phyloP scores from a whole-genome alignment of 352 stramenopile species.

The Pythium plurisporium region DNA sequence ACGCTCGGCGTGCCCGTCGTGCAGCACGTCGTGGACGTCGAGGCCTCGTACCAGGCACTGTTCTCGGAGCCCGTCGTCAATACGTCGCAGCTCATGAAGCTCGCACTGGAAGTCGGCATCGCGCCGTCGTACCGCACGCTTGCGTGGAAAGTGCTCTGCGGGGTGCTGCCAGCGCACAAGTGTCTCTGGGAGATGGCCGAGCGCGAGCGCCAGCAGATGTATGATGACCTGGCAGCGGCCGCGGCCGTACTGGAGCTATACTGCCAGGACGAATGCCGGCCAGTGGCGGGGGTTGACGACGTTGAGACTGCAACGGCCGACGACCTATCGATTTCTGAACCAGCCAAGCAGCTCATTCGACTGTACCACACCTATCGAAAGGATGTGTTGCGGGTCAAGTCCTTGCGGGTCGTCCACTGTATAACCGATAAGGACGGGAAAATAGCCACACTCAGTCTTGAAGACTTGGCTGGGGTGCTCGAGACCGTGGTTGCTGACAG shows the following conservation, averaged over 20 bases:
- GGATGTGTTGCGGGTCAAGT: conserved; percentile 8
- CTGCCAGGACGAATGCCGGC: neutral
- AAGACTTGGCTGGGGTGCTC: neutral
- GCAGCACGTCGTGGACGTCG: conserved; percentile 77
- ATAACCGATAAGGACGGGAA: neutral
- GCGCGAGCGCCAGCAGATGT: conserved; percentile 53
- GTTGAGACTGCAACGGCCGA: neutral
- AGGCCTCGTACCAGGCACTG: conserved; percentile 67
- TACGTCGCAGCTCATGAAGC: conserved; percentile 57
- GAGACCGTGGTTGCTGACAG: conserved; percentile 16
- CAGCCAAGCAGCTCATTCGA: conserved; percentile 1
- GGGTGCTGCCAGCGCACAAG: conserved; percentile 50
- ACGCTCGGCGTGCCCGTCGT: conserved; percentile 80
- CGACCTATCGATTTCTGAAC: too few species aligned
- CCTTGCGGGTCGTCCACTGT: neutral
- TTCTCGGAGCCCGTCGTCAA: conserved; percentile 57
- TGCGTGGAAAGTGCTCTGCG: conserved; percentile 57
- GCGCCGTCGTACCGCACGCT: conserved; percentile 41
- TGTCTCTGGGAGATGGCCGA: conserved; percentile 59
- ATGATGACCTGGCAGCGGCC: conserved; percentile 53
- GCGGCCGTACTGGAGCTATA: conserved; percentile 38
- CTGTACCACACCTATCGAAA: conserved; percentile 18
- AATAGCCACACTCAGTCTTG: neutral
- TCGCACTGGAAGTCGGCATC: conserved; percentile 73
- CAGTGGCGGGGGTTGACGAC: neutral